Evolutionary conservation across 352 stramenopile species (phyloP).

Genomic region (Pseudoperonospora humuli): DNA sequence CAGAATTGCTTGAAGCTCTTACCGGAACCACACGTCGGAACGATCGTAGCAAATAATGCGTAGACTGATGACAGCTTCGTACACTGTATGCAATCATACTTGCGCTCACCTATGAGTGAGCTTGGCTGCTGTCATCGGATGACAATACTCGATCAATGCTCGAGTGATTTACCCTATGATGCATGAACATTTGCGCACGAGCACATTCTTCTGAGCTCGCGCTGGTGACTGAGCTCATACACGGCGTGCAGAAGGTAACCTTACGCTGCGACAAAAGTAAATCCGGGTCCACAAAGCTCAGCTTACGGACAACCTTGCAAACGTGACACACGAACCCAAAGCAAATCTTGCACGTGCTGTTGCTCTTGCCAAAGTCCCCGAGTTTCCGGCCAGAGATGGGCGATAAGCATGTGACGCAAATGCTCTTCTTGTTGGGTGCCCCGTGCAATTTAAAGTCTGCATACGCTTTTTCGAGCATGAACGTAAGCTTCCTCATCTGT

Average conservation of each 20-base stretch:
- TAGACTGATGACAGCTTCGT: background rate
- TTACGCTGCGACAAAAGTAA: constrained; percentile 22
- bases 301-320: constrained; percentile 20
- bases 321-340: constrained; percentile 22
- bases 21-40: background rate
- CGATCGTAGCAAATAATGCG: background rate
- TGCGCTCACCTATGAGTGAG: constrained; percentile 2
- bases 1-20: background rate
- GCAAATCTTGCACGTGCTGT: constrained; percentile 19
- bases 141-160: constrained; percentile 9
- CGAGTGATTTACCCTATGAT: constrained; percentile 6
- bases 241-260: constrained; percentile 25
- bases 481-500: constrained; percentile 25
- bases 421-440: constrained; percentile 15
- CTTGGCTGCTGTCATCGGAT: constrained; percentile 8
- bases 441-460: constrained; percentile 15
- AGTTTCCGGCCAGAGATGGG: constrained; percentile 11
- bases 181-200: constrained; percentile 15
- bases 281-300: constrained; percentile 30
- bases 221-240: constrained; percentile 16
- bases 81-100: background rate
- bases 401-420: constrained; percentile 23
- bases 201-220: constrained; percentile 20
- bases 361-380: constrained; percentile 21
- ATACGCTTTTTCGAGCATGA: constrained; percentile 19